Conservation (phyloP, 352 stramenopile genomes). For the Pythium angustatum region DNA sequence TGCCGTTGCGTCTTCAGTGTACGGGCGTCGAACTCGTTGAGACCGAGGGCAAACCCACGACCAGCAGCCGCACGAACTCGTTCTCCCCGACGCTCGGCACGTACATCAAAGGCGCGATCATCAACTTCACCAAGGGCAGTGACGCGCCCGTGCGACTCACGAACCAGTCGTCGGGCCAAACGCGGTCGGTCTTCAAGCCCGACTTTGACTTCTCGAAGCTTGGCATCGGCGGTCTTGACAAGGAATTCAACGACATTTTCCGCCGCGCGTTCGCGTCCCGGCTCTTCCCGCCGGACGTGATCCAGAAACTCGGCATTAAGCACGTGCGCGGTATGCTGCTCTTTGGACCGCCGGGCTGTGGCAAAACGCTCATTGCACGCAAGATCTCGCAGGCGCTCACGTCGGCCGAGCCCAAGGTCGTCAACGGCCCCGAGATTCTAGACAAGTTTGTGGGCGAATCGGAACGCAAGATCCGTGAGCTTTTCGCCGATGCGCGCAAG, state of each 20-base stretch:
- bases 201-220: conserved; percentile 99
- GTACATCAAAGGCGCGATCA: conserved; percentile 64
- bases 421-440: conserved; percentile 99
- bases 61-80: conserved; percentile 27
- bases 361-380: conserved; percentile 98
- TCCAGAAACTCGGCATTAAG: conserved; percentile 98
- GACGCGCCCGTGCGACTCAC: conserved; percentile 74
- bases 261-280: conserved; percentile 97
- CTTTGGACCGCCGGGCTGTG: conserved; percentile 86
- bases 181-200: conserved; percentile 90
- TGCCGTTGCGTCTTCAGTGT: conserved; percentile 73
- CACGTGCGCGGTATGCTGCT: conserved; percentile 95
- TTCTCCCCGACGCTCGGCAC: conserved; percentile 46
- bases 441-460: conserved; percentile 99
- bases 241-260: conserved; percentile 99
- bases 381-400: conserved; percentile 98
- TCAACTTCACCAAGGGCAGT: conserved; percentile 80
- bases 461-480: conserved; percentile 98
- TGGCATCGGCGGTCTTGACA: conserved; percentile 98
- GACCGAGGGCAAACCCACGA: conserved; percentile 27
- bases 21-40: conserved; percentile 57
- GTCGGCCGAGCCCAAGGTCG: conserved; percentile 95
- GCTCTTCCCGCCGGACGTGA: conserved; percentile 96
- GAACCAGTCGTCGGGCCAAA: conserved; percentile 79
- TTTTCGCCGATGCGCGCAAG: conserved; percentile 95